Base-by-base conservation (phyloP, 106 monocot species). In the Platanthera guangdongensis region DNA sequence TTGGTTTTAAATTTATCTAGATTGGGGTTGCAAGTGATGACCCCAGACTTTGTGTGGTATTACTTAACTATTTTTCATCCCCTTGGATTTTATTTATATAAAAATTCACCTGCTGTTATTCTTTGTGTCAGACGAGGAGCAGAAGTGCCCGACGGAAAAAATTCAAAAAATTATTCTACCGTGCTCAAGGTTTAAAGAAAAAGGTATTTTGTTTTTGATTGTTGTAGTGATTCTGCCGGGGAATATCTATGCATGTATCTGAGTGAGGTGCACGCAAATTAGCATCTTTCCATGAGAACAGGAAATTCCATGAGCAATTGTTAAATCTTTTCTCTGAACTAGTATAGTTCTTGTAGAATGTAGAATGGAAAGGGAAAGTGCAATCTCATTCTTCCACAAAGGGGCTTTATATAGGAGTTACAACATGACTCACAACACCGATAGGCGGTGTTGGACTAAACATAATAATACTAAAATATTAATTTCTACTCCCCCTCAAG, bases 91-190 rank as follows among this genome's bases (percentile, higher is more conserved):
- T 72, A 9, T 6, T 72, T 51, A 5, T 70, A 2, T 51, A 4
- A 51, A 19, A 14, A 72, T 51, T 9, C 4, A 51, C 51, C 49
- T 72, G 49, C 72, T 45, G 16, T 25, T 10, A 21, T 21, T 50
- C 9, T 21, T 49, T 18, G 10, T 2, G 39, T 72, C 21, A 72
- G 72, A 3, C 22, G 8, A 1, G 3, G 9, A 14, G 14, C 46
- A 72, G 51, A 72, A 72, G 51, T 72, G 72, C 72, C 51, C 49
- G 72, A 6, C 72, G 50, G 19, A 72, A 72, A 51, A 50, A 49
- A 51, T 22, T 18, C 51, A 72, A 72, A 72, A 72, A 21, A 72
- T 0, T 72, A 51, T 72, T 50, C 50, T 3, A 21, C 8, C 72
- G 19, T 9, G 9, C 8, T 21, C 48, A 50, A 48, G 71, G 71